Percentiles rank a stretch among this genome's conserved stretches.
Evolutionary conservation across 2,329 filamentous ascomycete species (phyloP).

Genomic region (Dactylellina sp.): DNA sequence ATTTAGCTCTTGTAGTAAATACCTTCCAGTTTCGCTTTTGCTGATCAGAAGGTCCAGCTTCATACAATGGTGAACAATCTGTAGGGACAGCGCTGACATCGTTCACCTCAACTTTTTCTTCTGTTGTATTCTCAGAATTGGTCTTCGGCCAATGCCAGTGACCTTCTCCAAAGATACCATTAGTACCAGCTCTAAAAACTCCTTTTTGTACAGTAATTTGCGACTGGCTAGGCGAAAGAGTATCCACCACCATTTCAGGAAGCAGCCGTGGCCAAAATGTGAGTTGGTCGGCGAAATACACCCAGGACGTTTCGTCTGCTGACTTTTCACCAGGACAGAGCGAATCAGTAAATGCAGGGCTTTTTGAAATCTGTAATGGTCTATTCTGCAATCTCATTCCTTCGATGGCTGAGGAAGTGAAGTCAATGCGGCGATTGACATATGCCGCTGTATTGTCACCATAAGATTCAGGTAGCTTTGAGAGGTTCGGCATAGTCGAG

Average conservation of each 20-base stretch:
- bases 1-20: conserved; percentile 53
- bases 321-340: conserved; percentile 34
- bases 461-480: conserved; percentile 21
- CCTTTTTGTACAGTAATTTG: conserved; percentile 33
- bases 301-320: conserved; percentile 39
- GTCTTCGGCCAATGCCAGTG: conserved; percentile 20
- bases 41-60: background rate
- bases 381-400: conserved; percentile 49
- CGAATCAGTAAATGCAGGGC: conserved; percentile 46
- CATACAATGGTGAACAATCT: background rate
- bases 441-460: conserved; percentile 11
- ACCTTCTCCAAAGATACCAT: conserved; percentile 45
- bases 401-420: conserved; percentile 34
- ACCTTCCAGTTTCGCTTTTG: conserved; percentile 45
- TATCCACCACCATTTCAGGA: conserved; percentile 3
- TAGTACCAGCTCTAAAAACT: conserved; percentile 33
- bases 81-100: background rate
- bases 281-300: conserved; percentile 42
- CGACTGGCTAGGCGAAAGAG: background rate
- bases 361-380: conserved; percentile 34
- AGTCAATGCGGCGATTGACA: conserved; percentile 42
- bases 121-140: background rate
- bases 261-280: conserved; percentile 18
- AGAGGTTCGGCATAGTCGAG: conserved; percentile 37
- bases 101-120: background rate